Conservation (phyloP, 2,329 filamentous ascomycete species). For the Alternaria rosae region DNA sequence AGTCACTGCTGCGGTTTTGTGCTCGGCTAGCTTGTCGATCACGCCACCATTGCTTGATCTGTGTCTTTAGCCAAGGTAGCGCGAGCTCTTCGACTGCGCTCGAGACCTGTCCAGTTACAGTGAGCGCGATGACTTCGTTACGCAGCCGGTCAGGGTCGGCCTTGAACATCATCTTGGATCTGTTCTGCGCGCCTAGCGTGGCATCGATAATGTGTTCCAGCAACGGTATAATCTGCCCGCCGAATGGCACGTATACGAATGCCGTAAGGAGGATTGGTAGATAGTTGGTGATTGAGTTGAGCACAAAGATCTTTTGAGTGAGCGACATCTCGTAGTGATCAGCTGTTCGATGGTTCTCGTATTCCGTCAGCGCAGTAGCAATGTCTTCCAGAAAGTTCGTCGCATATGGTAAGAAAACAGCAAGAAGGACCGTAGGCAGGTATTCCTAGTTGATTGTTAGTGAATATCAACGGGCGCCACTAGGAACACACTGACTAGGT, state of each 20-base stretch:
- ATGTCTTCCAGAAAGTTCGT: conserved; percentile 36
- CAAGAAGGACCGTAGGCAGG: conserved; percentile 42
- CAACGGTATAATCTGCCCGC: conserved; percentile 31
- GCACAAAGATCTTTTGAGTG: conserved; percentile 46
- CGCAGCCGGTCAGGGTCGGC: conserved; percentile 40
- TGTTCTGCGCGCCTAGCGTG: conserved; percentile 15
- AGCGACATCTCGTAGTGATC: conserved; percentile 45
- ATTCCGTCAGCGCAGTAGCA: conserved; percentile 41
- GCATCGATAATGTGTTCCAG: conserved; percentile 31
- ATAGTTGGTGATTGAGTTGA: conserved; percentile 48
- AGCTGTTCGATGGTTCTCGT: conserved; percentile 44
- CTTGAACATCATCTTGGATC: conserved; percentile 25
- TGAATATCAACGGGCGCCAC: neutral
- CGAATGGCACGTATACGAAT: conserved; percentile 44
- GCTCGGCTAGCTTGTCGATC: conserved; percentile 27
- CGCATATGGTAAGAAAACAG: conserved; percentile 40
- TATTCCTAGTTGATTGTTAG: conserved; percentile 38
- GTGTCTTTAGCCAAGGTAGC: conserved; percentile 40
- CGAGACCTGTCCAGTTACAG: conserved; percentile 44
- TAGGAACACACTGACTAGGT: conserved; percentile 24
- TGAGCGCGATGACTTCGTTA: conserved; percentile 45
- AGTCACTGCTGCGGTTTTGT: neutral
- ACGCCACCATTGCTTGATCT: conserved; percentile 39
- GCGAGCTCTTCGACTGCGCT: conserved; percentile 40
- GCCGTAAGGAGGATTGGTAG: conserved; percentile 46